Base-by-base conservation (phyloP, 345 rosid species). In the Eucalyptus camaldulensis region DNA sequence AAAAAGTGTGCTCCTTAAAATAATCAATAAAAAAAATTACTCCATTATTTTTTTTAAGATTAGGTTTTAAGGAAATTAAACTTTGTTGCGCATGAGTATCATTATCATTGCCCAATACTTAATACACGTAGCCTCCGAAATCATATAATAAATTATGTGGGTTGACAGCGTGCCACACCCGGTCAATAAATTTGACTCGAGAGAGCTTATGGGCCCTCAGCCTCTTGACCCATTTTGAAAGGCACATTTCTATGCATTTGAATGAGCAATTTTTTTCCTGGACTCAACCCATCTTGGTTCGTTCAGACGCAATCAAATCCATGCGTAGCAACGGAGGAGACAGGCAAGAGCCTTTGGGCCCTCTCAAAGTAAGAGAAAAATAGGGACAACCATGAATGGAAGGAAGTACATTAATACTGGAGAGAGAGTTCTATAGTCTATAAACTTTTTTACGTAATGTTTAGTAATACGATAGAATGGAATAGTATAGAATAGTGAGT, bases 111-210 rank as follows among this genome's bases (percentile, higher is more conserved):
- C 69, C 69, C 4, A 60, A 27, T 60, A 2, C 67, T 27, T 29
- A 1, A 62, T 29, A 27, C 3, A 29, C 1, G 7, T 0, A 13
- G 4, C 1, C 15, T 29, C 33, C 16, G 0, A 29, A 6, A 62
- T 62, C 8, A 62, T 27, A 62, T 2, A 27, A 27, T 27, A 12
- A 53, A 21, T 19, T 19, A 8, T 53, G 58, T 4, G 24, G 24
- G 0, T 53, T 53, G 24, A 53, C 1, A 21, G 25, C 5, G 0
- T 0, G 4, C 54, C 54, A 51, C 8, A 16, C 21, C 3, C 0
- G 2, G 0, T 51, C 1, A 51, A 0, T 15, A 0, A 14, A 50
- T 50, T 50, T 50, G 53, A 50, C 8, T 50, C 7, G 7, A 1
- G 1, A 50, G 21, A 50, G 21, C 1, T 51, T 1, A 16, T 27